phyloP scores from a whole-genome alignment of 192 early-diverging fungal species.

The Coemansia sp. region DNA sequence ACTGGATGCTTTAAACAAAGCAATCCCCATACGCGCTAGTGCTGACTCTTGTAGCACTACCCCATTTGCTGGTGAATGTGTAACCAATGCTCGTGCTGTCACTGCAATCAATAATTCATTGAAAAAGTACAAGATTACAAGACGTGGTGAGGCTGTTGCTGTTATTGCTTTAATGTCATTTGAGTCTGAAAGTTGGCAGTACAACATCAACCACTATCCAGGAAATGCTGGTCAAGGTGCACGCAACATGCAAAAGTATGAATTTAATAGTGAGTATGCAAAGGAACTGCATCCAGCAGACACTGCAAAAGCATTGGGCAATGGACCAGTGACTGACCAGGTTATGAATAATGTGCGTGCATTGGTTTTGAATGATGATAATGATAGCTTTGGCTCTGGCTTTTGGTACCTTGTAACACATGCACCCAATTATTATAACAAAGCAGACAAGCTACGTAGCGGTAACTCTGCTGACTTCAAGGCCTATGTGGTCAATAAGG shows the following conservation, averaged over 20 bases:
- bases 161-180: slow-evolving; percentile 31
- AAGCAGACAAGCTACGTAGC: slow-evolving; percentile 21
- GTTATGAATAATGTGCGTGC: slow-evolving; percentile 34
- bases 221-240: slow-evolving; percentile 33
- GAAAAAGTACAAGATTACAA: slow-evolving; percentile 24
- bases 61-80: slow-evolving; percentile 11
- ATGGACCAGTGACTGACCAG: neutral
- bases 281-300: slow-evolving; percentile 15
- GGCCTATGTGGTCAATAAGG: slow-evolving; percentile 32
- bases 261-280: slow-evolving; percentile 30
- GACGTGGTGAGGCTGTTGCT: slow-evolving; percentile 34
- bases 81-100: slow-evolving; percentile 22
- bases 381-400: slow-evolving; percentile 52
- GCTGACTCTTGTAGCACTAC: neutral
- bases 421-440: slow-evolving; percentile 26
- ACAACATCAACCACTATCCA: slow-evolving; percentile 31
- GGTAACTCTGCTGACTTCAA: slow-evolving; percentile 30
- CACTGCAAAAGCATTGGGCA: neutral
- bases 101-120: slow-evolving; percentile 25
- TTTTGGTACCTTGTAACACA: slow-evolving; percentile 48
- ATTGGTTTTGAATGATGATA: slow-evolving; percentile 36
- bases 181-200: slow-evolving; percentile 36
- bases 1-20: neutral
- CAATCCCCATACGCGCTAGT: neutral
- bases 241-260: slow-evolving; percentile 37